Evolutionary conservation across 1,284 basidiomycete species (phyloP).

Genomic region (Trichosporon ovoides): DNA sequence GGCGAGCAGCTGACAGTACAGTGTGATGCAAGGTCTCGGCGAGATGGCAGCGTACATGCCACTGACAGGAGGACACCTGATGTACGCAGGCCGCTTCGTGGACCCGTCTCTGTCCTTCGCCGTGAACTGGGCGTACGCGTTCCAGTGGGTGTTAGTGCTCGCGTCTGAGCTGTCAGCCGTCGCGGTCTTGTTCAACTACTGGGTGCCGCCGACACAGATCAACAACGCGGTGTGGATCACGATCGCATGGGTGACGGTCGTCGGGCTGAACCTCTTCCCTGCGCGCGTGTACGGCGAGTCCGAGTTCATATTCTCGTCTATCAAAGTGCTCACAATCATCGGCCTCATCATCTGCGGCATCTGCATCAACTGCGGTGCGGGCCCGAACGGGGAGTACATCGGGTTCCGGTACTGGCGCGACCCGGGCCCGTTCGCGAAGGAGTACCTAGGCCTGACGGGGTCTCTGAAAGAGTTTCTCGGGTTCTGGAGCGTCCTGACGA

Average conservation of each 20-base stretch:
- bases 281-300: slow-evolving; percentile 38
- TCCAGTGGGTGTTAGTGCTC: neutral
- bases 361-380: slow-evolving; percentile 56
- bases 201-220: slow-evolving; percentile 20
- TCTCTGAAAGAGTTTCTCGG: slow-evolving; percentile 30
- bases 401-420: slow-evolving; percentile 52
- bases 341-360: slow-evolving; percentile 56
- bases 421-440: slow-evolving; percentile 44
- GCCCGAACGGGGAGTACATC: slow-evolving; percentile 42
- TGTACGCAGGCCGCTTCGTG: slow-evolving; percentile 53
- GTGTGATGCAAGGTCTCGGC: slow-evolving; percentile 23
- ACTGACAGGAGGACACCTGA: slow-evolving; percentile 63
- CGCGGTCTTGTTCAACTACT: slow-evolving; percentile 26
- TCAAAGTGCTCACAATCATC: slow-evolving; percentile 73
- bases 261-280: slow-evolving; percentile 43
- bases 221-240: slow-evolving; percentile 25
- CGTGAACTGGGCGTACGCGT: slow-evolving; percentile 20
- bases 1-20: neutral
- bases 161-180: slow-evolving; percentile 18
- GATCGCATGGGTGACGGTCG: slow-evolving; percentile 60
- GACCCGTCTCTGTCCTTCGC: slow-evolving; percentile 36
- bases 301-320: slow-evolving; percentile 54
- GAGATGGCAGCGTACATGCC: slow-evolving; percentile 34
- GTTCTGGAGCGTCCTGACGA: slow-evolving; percentile 6
- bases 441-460: slow-evolving; percentile 50